Evolutionary conservation across 176 grass and related monocot species (phyloP).

Genomic region (Cocos nucifera): DNA sequence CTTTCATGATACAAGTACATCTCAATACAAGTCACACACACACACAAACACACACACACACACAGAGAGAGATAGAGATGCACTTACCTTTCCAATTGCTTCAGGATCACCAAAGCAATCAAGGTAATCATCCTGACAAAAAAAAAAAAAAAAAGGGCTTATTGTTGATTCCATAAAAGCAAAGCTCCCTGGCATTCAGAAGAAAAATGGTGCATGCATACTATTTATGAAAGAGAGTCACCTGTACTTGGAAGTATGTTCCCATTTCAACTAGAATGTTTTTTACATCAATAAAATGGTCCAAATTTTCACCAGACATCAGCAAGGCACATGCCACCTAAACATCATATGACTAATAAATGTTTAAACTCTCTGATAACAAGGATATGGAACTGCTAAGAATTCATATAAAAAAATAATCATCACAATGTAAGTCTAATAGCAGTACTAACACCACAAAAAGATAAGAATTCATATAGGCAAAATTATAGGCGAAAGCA

Average conservation of each 20-base stretch:
- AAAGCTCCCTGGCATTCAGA: neutral
- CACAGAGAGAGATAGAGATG: neutral
- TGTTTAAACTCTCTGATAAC: neutral
- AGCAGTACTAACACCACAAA: neutral
- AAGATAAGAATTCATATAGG: too few relatives aligned
- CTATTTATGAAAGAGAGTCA: neutral
- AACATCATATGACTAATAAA: neutral
- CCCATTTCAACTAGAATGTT: conserved; percentile 44
- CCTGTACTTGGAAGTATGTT: conserved; percentile 48
- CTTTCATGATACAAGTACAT: too few relatives aligned
- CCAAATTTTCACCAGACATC: conserved; percentile 22
- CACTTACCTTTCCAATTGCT: conserved; percentile 64
- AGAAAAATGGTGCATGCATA: conserved; percentile 12
- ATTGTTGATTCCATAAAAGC: conserved; percentile 13
- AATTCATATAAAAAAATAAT: neutral
- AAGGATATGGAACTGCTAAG: neutral
- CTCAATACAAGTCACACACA: too few relatives aligned
- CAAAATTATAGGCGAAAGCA: too few relatives aligned
- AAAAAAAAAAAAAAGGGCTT: conserved; percentile 6
- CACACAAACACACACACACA: too few relatives aligned
- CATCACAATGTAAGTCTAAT: neutral
- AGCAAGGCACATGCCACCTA: conserved; percentile 42
- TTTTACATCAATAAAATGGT: conserved; percentile 25
- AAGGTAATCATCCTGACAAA: conserved; percentile 48
- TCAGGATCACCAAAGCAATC: conserved; percentile 70